Base-by-base conservation (phyloP, 805 yeast genomes). In the Kuraishia cidri region DNA sequence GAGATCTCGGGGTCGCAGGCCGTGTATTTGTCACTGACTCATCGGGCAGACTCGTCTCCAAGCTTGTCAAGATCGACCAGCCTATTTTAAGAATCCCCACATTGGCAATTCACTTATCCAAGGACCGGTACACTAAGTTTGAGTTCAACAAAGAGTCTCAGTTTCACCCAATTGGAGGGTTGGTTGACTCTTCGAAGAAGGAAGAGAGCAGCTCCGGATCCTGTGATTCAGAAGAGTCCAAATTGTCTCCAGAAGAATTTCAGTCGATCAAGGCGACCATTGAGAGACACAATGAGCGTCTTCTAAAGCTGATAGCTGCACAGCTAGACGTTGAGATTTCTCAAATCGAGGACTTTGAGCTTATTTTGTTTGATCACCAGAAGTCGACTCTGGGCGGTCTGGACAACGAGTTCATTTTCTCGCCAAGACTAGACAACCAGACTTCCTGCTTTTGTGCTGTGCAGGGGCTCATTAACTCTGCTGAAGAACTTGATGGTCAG, bases 31-130 rank as follows among this genome's bases (percentile, higher is more conserved):
- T 84, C 12, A 66, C 60, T 26, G 68, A 67, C 22, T 58, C 53
- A 4, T 42, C 56, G 4, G 79, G 73, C 6, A 62, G 67, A 34
- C 66, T 59, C 36, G 70, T 72, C 31, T 72, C 95, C 3, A 75
- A 68, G 47, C 64, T 92, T 39, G 73, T 92, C 37, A 84, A 86
- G 56, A 69, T 92, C 40, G 75, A 81, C 41, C 80, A 73, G 52
- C 97, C 98, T 2, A 51, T 90, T 34, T 64, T 92, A 47, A 75
- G 95, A 47, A 90, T 90, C 34, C 97, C 98, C 30, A 86, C 97
- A 1, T 66, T 90, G 51, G 97, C 97, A 11, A 88, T 90, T 40
- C 98, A 90, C 58, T 64, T 90, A 44, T 79, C 84, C 47, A 71
- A 94, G 44, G 82, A 74, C 21, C 83, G 76, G 23, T 79, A 79